Evolutionary conservation across 139 green algal species (phyloP).

Genomic region (Chlamydomonas asymmetrica): DNA sequence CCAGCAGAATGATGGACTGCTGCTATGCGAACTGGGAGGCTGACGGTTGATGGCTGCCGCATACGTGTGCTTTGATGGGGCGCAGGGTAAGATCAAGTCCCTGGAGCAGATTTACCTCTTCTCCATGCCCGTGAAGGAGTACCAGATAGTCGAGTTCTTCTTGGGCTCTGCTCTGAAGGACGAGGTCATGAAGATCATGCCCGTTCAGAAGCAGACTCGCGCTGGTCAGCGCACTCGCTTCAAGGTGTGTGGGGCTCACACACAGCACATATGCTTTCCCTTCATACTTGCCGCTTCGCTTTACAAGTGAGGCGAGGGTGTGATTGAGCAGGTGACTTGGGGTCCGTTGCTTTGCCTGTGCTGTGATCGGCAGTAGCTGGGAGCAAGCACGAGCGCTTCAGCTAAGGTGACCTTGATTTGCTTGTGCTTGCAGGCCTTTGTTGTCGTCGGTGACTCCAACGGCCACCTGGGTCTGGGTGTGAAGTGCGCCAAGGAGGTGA

Average conservation of each 20-base stretch:
- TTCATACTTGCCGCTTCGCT: no score
- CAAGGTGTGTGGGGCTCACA: conserved; percentile 82
- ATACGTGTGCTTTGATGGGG: no score
- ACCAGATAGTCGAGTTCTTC: conserved; percentile 94
- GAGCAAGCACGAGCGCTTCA: conserved; percentile 1
- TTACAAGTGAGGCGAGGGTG: no score
- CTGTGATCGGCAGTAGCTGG: no score
- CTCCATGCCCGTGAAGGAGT: conserved; percentile 99
- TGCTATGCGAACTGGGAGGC: no score
- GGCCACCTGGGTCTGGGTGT: conserved; percentile 98
- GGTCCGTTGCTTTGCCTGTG: conserved; percentile 1
- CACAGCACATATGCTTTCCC: no score
- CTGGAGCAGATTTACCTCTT: conserved; percentile 99
- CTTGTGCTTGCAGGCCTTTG: conserved; percentile 80
- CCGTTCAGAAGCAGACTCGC: conserved; percentile 99
- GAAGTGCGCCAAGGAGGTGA: conserved; percentile 99
- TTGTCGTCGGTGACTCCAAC: conserved; percentile 98
- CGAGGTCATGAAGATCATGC: conserved; percentile 99
- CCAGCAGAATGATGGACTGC: no score
- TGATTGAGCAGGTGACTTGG: no score
- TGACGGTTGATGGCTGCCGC: no score
- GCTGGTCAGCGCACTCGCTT: conserved; percentile 99
- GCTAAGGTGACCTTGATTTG: neutral
- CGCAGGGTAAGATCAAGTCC: conserved; percentile 97
- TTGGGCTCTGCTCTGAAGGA: conserved; percentile 83